Percentiles rank a stretch among this genome's conserved stretches.
These are phyloP conservation scores for Colletotrichum eleusines DNA, from an alignment of 2,329 filamentous ascomycete genomes.

Conservation along the genomic window DNA sequence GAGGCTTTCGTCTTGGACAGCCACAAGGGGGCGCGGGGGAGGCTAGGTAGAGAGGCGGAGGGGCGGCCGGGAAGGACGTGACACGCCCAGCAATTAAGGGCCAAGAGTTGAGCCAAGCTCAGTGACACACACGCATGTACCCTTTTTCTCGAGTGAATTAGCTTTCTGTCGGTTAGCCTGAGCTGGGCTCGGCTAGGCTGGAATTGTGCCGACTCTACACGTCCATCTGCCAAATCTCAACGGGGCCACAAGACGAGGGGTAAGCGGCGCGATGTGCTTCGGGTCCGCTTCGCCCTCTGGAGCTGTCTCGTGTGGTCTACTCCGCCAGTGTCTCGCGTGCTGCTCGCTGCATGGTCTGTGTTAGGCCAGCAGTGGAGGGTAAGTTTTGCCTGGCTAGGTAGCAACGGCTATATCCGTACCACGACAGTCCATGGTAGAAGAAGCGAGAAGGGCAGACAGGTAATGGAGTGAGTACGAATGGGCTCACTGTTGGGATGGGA, in stretches of 20 bases:
- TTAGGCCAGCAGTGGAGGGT: slow-evolving; percentile 1
- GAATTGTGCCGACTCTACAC: not conserved
- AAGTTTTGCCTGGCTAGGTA: slow-evolving; percentile 1
- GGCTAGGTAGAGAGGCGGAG: slow-evolving; percentile 16
- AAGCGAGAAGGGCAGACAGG: not conserved
- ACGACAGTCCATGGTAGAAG: slow-evolving; percentile 20
- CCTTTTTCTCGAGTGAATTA: slow-evolving; percentile 4
- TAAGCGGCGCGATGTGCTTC: not conserved
- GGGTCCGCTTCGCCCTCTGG: slow-evolving; percentile 20
- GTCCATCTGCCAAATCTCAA: slow-evolving; percentile 13
- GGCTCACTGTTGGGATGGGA: slow-evolving; percentile 35
- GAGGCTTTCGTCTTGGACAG: slow-evolving; percentile 15
- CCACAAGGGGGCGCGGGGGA: slow-evolving; percentile 28
- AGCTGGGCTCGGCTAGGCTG: slow-evolving; percentile 2
- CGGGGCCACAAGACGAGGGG: not conserved
- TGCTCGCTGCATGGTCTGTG: slow-evolving; percentile 11
- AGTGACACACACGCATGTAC: slow-evolving; percentile 15
- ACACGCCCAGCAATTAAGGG: slow-evolving; percentile 23
- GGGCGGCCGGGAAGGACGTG: slow-evolving; percentile 15
- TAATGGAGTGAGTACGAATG: slow-evolving; percentile 27
- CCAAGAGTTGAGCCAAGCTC: slow-evolving; percentile 37
- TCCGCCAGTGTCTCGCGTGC: slow-evolving; percentile 25
- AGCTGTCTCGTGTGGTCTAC: slow-evolving; percentile 7
- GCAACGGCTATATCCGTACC: slow-evolving; percentile 2
- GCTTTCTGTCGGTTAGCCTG: slow-evolving; percentile 14